phyloP scores from a whole-genome alignment of 805 yeast genomes.

The Cyberlindnera samutprakarnensis region DNA sequence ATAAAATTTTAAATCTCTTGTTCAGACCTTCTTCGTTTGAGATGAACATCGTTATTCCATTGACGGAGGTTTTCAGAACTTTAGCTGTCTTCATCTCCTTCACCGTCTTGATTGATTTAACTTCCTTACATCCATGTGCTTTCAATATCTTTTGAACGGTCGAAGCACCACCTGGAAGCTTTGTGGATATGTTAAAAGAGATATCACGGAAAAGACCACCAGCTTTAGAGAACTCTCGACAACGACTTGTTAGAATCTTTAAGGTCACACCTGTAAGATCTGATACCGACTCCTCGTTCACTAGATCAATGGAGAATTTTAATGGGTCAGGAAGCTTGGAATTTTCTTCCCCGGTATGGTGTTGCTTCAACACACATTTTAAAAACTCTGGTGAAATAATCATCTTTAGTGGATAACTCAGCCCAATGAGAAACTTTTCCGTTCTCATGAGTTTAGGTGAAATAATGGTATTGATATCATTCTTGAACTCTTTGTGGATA shows the following conservation, averaged over 20 bases:
- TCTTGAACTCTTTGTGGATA: constrained; percentile 27
- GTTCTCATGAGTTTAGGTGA: constrained; percentile 84
- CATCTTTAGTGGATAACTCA: constrained; percentile 44
- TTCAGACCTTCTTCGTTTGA: constrained; percentile 28
- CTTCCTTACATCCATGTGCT: constrained; percentile 47
- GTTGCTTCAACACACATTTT: constrained; percentile 34
- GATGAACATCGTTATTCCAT: constrained; percentile 20
- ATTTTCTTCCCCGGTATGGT: constrained; percentile 11
- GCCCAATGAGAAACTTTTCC: constrained; percentile 71
- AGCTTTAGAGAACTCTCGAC: constrained; percentile 6
- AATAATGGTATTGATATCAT: constrained; percentile 42
- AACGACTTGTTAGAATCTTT: constrained; percentile 8
- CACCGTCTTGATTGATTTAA: constrained; percentile 21
- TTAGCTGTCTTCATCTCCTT: constrained; percentile 18
- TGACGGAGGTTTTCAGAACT: constrained; percentile 8
- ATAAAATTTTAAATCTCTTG: constrained; percentile 22
- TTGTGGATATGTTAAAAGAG: constrained; percentile 47
- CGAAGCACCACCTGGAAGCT: constrained; percentile 52
- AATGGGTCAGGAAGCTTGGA: constrained; percentile 18
- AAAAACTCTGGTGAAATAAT: constrained; percentile 52
- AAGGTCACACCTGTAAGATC: constrained; percentile 22
- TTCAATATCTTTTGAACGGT: constrained; percentile 48
- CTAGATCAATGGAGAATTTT: constrained; percentile 28
- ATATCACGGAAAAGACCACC: constrained; percentile 39
- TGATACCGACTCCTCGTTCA: constrained; percentile 27